phyloP scores from a whole-genome alignment of 164 flowering plant genomes.

The Umbellularia californica region DNA sequence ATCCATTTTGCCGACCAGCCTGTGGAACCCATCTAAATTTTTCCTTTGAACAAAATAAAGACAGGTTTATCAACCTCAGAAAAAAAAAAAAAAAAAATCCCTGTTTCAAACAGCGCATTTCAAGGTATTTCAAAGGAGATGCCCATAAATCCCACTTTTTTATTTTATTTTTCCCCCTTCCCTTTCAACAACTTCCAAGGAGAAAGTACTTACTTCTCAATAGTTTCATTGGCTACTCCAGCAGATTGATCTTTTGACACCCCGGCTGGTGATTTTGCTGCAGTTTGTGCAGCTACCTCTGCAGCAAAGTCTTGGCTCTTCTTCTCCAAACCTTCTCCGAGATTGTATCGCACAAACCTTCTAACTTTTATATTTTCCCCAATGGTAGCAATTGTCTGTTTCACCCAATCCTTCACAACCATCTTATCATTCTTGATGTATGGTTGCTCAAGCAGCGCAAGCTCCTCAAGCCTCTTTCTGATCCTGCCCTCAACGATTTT shows the following conservation, averaged over 20 bases:
- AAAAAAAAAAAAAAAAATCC: too few relatives aligned
- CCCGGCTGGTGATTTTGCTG: conserved; percentile 45
- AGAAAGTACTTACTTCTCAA: conserved; percentile 54
- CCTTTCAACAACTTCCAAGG: not conserved
- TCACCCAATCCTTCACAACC: conserved; percentile 78
- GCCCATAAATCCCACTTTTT: too few relatives aligned
- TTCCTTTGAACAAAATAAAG: too few relatives aligned
- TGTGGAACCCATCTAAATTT: too few relatives aligned
- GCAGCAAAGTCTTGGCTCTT: conserved; percentile 96
- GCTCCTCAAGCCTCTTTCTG: conserved; percentile 80
- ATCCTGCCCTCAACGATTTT: conserved; percentile 87
- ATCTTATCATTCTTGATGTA: conserved; percentile 87
- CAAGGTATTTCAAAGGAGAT: too few relatives aligned
- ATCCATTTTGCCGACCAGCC: too few relatives aligned
- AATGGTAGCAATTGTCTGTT: conserved; percentile 87
- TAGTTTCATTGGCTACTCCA: conserved; percentile 48
- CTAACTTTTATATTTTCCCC: conserved; percentile 98
- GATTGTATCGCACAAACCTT: conserved; percentile 78
- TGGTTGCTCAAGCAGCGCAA: conserved; percentile 90
- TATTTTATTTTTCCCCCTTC: too few relatives aligned
- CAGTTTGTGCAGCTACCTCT: conserved; percentile 98
- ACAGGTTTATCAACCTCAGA: too few relatives aligned
- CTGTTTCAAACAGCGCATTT: too few relatives aligned
- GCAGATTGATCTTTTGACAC: conserved; percentile 46
- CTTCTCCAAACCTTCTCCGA: conserved; percentile 97